A percentile compares a stretch with the other conserved stretches of the same genome.
Conservation (phyloP, 768 basidiomycete genomes). For the Tylopilus plumbeoviolaceoides region DNA sequence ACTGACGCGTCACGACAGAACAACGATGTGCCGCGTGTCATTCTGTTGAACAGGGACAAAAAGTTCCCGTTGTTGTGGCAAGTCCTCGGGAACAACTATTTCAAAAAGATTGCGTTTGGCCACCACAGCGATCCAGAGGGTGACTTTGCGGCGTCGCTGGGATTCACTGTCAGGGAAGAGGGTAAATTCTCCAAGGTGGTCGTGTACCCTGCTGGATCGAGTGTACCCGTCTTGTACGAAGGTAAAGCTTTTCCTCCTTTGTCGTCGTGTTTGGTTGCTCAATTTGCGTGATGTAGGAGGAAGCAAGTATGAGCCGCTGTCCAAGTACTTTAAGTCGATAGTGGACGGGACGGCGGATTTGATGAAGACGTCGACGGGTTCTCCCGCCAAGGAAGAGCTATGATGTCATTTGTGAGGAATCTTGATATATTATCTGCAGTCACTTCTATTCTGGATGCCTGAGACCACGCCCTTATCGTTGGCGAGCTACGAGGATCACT, state of each 20-base stretch:
- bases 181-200: slow-evolving; percentile 63
- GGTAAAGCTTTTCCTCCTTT: slow-evolving; percentile 39
- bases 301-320: slow-evolving; percentile 70
- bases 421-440: slow-evolving; percentile 2
- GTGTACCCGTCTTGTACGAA: slow-evolving; percentile 56
- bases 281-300: slow-evolving; percentile 40
- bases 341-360: slow-evolving; percentile 66
- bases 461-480: background rate
- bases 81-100: slow-evolving; percentile 70
- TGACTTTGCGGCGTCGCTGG: slow-evolving; percentile 52
- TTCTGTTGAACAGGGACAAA: slow-evolving; percentile 73
- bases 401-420: slow-evolving; percentile 9
- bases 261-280: background rate
- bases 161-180: slow-evolving; percentile 50
- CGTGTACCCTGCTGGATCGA: slow-evolving; percentile 61
- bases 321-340: slow-evolving; percentile 68
- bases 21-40: slow-evolving; percentile 46
- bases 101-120: slow-evolving; percentile 57
- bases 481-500: background rate
- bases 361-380: slow-evolving; percentile 35
- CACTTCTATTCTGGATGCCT: background rate
- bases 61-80: slow-evolving; percentile 78
- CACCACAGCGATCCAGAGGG: slow-evolving; percentile 65
- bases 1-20: slow-evolving; percentile 26
- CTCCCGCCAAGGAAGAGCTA: slow-evolving; percentile 30